A percentile compares a stretch with the other conserved stretches of the same genome.
These are phyloP conservation scores for Penicillium soppii DNA, from an alignment of 495 filamentous ascomycete genomes.

Conservation along the genomic window DNA sequence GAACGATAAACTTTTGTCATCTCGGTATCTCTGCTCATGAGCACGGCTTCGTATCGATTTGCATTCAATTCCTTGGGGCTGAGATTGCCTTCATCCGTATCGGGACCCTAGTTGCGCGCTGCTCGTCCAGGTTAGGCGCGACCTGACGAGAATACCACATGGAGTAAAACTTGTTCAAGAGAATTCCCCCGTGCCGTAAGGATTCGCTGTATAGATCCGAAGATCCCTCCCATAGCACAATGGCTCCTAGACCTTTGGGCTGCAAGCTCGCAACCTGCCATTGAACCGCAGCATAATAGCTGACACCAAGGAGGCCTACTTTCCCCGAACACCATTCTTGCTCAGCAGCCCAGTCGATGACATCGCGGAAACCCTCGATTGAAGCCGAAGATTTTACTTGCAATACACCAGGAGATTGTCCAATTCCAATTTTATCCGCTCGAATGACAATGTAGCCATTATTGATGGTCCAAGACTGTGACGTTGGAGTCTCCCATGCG, in stretches of 20 bases:
- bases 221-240: constrained; percentile 38
- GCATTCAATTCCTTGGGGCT: constrained; percentile 38
- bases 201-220: constrained; percentile 34
- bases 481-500: constrained; percentile 57
- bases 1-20: too few species aligned
- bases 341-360: not conserved
- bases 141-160: constrained; percentile 40
- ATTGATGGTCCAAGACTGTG: constrained; percentile 50
- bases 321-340: constrained; percentile 2
- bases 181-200: constrained; percentile 59
- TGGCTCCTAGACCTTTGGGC: constrained; percentile 28
- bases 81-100: constrained; percentile 59
- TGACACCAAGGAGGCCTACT: constrained; percentile 1
- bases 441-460: constrained; percentile 53
- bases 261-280: constrained; percentile 28
- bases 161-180: constrained; percentile 47
- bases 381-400: constrained; percentile 48
- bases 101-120: constrained; percentile 17
- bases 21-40: too few species aligned
- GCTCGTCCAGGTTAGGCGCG: constrained; percentile 4
- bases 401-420: constrained; percentile 50
- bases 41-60: constrained; percentile 26
- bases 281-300: constrained; percentile 22
- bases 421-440: constrained; percentile 50
- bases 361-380: constrained; percentile 42